phyloP scores from a whole-genome alignment of 2,329 filamentous ascomycete species.

The Colletotrichum lentis region DNA sequence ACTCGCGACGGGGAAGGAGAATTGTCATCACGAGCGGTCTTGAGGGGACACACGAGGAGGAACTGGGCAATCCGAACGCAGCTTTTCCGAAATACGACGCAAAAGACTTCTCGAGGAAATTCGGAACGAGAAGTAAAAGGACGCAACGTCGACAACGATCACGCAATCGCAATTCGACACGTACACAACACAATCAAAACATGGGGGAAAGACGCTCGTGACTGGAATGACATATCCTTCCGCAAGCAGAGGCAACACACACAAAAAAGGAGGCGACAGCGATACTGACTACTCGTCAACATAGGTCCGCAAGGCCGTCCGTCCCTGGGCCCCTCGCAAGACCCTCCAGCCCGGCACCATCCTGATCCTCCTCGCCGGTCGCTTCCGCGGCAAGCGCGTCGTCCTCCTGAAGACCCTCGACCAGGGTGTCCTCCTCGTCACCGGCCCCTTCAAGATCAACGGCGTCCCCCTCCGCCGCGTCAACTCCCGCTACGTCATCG shows the following conservation, averaged over 20 bases:
- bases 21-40: conserved; percentile 27
- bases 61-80: conserved; percentile 14
- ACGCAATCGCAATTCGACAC: conserved; percentile 6
- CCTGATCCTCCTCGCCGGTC: conserved; percentile 98
- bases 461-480: conserved; percentile 96
- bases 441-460: conserved; percentile 99
- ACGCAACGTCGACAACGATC: neutral
- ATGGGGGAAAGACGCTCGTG: conserved; percentile 25
- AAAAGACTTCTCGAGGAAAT: neutral
- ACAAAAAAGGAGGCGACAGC: neutral
- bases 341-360: conserved; percentile 93
- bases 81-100: conserved; percentile 8
- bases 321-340: conserved; percentile 84
- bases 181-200: neutral
- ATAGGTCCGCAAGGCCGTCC: conserved; percentile 94
- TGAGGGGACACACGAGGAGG: conserved; percentile 6
- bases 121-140: neutral
- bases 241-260: conserved; percentile 8
- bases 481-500: conserved; percentile 93
- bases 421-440: conserved; percentile 98
- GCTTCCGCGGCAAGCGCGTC: conserved; percentile 99
- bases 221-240: conserved; percentile 13
- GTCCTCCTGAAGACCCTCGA: conserved; percentile 97
- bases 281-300: conserved; percentile 27
- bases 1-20: conserved; percentile 1